Evolutionary conservation across 129 eudicot species (phyloP), one percentile per base, ranked within the genome.

Genomic region (Logfia minima): DNA sequence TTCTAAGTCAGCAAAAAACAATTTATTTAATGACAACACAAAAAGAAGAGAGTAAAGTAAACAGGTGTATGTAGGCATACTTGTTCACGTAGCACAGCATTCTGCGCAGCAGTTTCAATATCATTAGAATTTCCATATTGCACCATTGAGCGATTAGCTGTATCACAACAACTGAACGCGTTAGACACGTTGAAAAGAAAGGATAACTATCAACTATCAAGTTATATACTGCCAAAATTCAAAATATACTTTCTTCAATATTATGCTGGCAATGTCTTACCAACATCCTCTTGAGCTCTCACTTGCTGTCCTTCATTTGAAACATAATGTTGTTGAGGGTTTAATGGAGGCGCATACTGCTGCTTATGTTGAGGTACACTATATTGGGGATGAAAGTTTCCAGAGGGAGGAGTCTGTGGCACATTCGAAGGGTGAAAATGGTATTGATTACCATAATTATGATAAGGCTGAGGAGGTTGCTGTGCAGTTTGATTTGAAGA

Each of bases 41-140:
- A 26, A 59, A 45, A 66, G 37, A 66, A 39, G 3, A 13, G 72
- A 32, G 65, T 71, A 59, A 14, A 66, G 55, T 68, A 7, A 72
- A 66, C 23, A 58, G 26, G 59, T 55, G 41, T 63, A 29, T 78
- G 14, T 19, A 16, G 2, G 76, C 80, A 64, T 87, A 93, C 98
- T 82, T 93, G 98, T 76, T 94, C 98, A 35, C 81, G 98, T 77
- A 94, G 75, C 84, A 94, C 92, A 64, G 97, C 97, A 76, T 84
- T 84, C 81, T 84, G 97, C 43, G 88, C 98, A 73, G 90, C 93
- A 69, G 84, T 71, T 68, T 94, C 98, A 71, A 94, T 84, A 70
- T 93, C 97, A 87, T 48, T 68, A 6, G 74, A 37, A 53, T 75
- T 78, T 81, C 61, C 72, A 14, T 41, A 58, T 53, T 80, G 84